Percentiles rank a stretch among this genome's conserved stretches.
phyloP scores from a whole-genome alignment of 768 basidiomycete species.

The Tricholoma terreum region DNA sequence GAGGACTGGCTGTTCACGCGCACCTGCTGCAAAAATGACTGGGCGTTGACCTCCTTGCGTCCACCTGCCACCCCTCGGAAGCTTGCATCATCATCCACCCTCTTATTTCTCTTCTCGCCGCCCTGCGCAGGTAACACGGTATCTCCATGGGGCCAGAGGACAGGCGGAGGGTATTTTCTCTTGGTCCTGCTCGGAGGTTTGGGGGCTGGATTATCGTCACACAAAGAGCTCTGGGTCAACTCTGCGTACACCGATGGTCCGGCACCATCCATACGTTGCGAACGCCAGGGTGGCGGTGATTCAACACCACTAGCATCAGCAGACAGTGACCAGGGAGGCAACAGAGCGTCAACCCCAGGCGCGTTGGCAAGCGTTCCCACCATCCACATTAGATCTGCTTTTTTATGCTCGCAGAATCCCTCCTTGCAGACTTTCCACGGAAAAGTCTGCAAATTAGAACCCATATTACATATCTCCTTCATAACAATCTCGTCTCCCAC shows the following conservation, averaged over 20 bases:
- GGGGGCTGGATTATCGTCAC: neutral
- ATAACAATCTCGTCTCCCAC: neutral
- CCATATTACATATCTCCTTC: neutral
- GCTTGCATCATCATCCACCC: neutral
- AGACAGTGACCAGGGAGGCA: neutral
- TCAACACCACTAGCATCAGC: neutral
- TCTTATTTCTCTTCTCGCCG: neutral
- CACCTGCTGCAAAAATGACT: neutral
- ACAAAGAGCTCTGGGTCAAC: neutral
- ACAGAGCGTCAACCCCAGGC: neutral
- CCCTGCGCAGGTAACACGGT: neutral
- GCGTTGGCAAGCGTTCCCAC: neutral
- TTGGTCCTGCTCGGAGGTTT: neutral
- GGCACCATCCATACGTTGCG: neutral
- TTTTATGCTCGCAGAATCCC: neutral
- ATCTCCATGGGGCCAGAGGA: neutral
- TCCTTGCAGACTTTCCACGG: neutral
- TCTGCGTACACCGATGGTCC: neutral
- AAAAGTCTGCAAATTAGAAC: neutral
- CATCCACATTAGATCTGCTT: neutral
- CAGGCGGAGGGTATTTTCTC: neutral
- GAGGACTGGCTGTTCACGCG: neutral
- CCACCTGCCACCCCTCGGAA: neutral
- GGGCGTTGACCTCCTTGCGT: neutral
- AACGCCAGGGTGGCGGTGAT: neutral